phyloP scores from a whole-genome alignment of 1,284 basidiomycete species.

The Ustilago xerochloae region DNA sequence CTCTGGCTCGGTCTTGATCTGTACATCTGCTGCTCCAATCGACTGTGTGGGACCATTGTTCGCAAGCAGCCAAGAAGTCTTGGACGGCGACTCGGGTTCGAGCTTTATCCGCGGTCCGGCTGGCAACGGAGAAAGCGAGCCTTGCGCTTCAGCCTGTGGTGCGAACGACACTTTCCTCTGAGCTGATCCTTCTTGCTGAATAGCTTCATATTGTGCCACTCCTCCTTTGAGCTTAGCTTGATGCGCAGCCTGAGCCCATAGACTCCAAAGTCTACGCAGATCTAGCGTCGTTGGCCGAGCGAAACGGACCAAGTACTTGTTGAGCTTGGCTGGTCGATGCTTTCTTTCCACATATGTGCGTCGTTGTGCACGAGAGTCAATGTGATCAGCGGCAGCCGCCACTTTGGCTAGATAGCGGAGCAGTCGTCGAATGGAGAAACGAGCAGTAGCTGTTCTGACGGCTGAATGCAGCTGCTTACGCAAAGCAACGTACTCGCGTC shows the following conservation, averaged over 20 bases:
- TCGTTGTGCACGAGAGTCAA: not conserved
- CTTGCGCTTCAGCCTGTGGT: not conserved
- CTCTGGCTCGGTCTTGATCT: not conserved
- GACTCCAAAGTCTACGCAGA: conserved; percentile 21
- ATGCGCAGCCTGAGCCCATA: conserved; percentile 26
- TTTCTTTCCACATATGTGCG: conserved; percentile 8
- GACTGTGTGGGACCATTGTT: no score
- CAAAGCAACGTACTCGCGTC: conserved; percentile 14
- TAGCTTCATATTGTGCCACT: not conserved
- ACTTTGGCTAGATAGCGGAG: conserved; percentile 14
- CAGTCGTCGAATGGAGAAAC: conserved; percentile 11
- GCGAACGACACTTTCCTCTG: conserved; percentile 10
- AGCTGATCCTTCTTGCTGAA: not conserved
- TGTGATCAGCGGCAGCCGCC: not conserved
- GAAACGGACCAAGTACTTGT: conserved; percentile 7
- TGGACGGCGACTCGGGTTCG: not conserved
- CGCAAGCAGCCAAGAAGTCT: not conserved
- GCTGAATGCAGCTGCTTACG: conserved; percentile 17
- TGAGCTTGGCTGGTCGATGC: conserved; percentile 12
- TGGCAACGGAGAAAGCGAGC: not conserved
- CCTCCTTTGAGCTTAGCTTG: not conserved
- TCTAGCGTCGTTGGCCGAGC: conserved; percentile 12
- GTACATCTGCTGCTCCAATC: not conserved
- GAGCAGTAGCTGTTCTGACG: conserved; percentile 1
- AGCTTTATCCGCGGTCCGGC: not conserved